Percentiles rank a stretch among this genome's conserved stretches.
phyloP scores from a whole-genome alignment of 2,329 filamentous ascomycete species.

The Scytalidium lignicola region DNA sequence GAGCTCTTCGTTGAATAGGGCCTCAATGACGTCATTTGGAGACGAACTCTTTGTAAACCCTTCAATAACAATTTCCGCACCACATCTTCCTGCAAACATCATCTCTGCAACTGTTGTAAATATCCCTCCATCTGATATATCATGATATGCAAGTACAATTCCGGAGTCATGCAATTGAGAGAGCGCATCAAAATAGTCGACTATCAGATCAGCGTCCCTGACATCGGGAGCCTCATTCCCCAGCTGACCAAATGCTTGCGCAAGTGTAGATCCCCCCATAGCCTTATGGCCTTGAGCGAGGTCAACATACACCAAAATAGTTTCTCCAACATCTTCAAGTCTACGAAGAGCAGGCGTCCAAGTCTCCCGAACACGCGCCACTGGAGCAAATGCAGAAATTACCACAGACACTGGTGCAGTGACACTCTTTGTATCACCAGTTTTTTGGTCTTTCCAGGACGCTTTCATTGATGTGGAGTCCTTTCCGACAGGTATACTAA shows the following conservation, averaged over 20 bases:
- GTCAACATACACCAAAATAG: conserved; percentile 84
- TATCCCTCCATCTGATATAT: conserved; percentile 87
- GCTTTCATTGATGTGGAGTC: conserved; percentile 99
- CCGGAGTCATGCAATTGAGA: conserved; percentile 59
- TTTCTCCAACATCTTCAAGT: conserved; percentile 82
- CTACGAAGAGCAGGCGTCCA: conserved; percentile 90
- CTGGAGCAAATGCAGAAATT: conserved; percentile 84
- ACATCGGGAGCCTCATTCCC: conserved; percentile 84
- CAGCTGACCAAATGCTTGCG: conserved; percentile 82
- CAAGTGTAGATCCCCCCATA: conserved; percentile 84
- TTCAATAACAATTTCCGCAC: conserved; percentile 80
- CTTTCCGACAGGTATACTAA: conserved; percentile 94
- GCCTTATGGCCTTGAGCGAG: conserved; percentile 75
- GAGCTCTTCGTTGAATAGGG: conserved; percentile 93
- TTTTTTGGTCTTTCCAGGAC: conserved; percentile 73
- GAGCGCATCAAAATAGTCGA: conserved; percentile 88
- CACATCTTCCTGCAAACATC: conserved; percentile 95
- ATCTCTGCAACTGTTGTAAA: conserved; percentile 90
- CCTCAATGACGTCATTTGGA: conserved; percentile 59
- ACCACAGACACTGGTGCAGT: conserved; percentile 88
- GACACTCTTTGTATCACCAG: conserved; percentile 70
- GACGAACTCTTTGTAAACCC: conserved; percentile 58
- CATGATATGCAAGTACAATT: conserved; percentile 88
- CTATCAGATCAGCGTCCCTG: conserved; percentile 71
- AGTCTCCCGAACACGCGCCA: conserved; percentile 75